Conservation (phyloP, 805 yeast species). For the Wickerhamiella siamensis region DNA sequence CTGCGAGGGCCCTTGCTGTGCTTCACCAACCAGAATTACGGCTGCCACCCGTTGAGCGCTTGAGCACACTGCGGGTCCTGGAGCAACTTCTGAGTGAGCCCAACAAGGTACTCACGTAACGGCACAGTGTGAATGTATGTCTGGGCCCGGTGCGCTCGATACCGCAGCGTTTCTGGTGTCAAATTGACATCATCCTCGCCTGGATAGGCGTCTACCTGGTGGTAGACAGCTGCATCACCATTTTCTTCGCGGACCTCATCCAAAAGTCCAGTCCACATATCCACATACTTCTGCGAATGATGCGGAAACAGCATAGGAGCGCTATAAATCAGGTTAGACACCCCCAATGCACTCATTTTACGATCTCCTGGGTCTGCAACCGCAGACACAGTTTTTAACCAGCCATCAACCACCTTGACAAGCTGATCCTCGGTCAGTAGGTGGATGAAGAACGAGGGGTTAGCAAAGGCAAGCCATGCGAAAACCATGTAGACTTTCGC, state of each 20-base stretch:
- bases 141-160: constrained; percentile 23
- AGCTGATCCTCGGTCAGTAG: neutral
- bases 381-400: constrained; percentile 30
- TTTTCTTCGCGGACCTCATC: constrained; percentile 61
- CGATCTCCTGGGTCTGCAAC: constrained; percentile 64
- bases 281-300: constrained; percentile 20
- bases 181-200: constrained; percentile 15
- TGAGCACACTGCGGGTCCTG: constrained; percentile 1
- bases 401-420: constrained; percentile 7
- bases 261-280: constrained; percentile 38
- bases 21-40: neutral
- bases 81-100: constrained; percentile 7
- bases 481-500: constrained; percentile 4
- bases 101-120: constrained; percentile 32
- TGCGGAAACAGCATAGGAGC: constrained; percentile 8
- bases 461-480: constrained; percentile 7
- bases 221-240: constrained; percentile 32
- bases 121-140: constrained; percentile 46
- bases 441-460: constrained; percentile 5
- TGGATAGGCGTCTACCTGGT: constrained; percentile 7
- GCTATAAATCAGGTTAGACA: constrained; percentile 7
- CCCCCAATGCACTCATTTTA: constrained; percentile 51
- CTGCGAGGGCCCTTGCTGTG: no score
- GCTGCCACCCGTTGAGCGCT: neutral
- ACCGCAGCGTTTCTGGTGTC: constrained; percentile 19